Evolutionary conservation across 2,329 filamentous ascomycete species (phyloP), one percentile per base, ranked within the genome.

Genomic region (Verticillium tricorpus): DNA sequence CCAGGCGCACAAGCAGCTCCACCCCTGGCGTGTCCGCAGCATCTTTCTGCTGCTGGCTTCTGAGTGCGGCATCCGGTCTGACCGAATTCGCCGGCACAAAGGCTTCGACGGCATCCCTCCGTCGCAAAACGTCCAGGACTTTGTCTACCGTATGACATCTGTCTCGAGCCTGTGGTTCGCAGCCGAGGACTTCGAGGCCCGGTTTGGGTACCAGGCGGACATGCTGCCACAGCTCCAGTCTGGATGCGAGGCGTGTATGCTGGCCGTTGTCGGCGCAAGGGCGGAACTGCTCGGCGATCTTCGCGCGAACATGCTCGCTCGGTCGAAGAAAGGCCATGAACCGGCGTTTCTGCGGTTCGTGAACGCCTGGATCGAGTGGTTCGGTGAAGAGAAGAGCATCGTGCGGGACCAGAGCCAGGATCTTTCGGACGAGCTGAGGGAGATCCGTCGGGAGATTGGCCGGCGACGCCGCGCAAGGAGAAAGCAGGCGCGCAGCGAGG

Each of bases 191-290:
- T 82, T 81, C 62, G 63, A 67, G 19, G 52, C 67, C 14, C 64
- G 72, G 3, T 81, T 76, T 64, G 70, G 72, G 1, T 71, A 75
- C n/a, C 32, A 66, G 64, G 56, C 69, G 65, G 25, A 50, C 28
- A 28, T 67, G 45, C 55, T 74, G 39, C 67, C 64, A 7, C 57
- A 64, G 12, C 70, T 80, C 4, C 61, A 64, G 34, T 73, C 69
- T 7, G 71, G 73, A 15, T 87, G 84, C 64, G 79, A 84, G 66
- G 83, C 82, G 1, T 87, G 84, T 64, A 78, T 83, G 32, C 69
- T 86, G 14, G 76, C 80, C 1, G 73, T 74, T 3, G 67, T 87
- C 0, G 83, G 83, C 2, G 79, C 78, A 0, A 74, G 76, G 35
- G 69, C 67, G 5, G 68, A 73, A 17, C 65, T 78, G 1, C 69